Evolutionary conservation across 2,329 filamentous ascomycete genomes (phyloP).

Genomic region (Botrytis galanthina): DNA sequence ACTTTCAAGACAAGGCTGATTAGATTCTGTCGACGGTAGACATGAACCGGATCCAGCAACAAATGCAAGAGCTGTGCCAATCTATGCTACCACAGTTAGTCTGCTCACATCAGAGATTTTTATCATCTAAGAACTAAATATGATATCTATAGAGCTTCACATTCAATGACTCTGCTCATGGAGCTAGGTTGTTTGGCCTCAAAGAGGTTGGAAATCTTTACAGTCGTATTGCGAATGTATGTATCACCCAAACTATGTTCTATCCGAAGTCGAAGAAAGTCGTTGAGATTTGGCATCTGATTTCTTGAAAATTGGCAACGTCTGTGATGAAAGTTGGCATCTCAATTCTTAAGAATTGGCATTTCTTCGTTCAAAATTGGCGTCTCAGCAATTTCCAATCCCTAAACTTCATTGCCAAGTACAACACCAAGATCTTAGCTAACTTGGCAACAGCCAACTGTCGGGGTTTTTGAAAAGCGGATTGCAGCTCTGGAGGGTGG

Average conservation of each 20-base stretch:
- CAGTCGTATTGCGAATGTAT: constrained; percentile 89
- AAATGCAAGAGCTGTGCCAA: constrained; percentile 87
- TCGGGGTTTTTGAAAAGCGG: constrained; percentile 93
- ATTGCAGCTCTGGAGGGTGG: constrained; percentile 94
- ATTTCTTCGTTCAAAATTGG: neutral
- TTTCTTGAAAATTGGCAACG: constrained; percentile 11
- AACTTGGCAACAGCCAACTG: constrained; percentile 63
- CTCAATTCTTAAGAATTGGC: neutral
- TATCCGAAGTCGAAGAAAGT: neutral
- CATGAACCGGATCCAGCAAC: constrained; percentile 78
- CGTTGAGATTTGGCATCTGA: constrained; percentile 18
- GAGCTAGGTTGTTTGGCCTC: constrained; percentile 90
- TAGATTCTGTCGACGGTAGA: constrained; percentile 45
- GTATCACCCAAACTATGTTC: neutral
- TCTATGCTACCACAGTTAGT: constrained; percentile 81
- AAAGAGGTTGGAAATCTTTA: constrained; percentile 97
- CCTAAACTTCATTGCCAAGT: constrained; percentile 7
- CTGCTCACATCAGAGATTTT: neutral
- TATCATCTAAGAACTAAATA: constrained; percentile 21
- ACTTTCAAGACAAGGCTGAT: constrained; percentile 26
- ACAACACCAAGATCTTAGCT: constrained; percentile 15
- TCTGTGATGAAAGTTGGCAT: constrained; percentile 7
- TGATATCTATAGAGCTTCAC: constrained; percentile 64
- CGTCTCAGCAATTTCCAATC: constrained; percentile 8
- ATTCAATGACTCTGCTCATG: constrained; percentile 96